A percentile compares a stretch with the other conserved stretches of the same genome.
phyloP scores from a whole-genome alignment of 176 grass and related monocot genomes.

The Oryza rufipogon region DNA sequence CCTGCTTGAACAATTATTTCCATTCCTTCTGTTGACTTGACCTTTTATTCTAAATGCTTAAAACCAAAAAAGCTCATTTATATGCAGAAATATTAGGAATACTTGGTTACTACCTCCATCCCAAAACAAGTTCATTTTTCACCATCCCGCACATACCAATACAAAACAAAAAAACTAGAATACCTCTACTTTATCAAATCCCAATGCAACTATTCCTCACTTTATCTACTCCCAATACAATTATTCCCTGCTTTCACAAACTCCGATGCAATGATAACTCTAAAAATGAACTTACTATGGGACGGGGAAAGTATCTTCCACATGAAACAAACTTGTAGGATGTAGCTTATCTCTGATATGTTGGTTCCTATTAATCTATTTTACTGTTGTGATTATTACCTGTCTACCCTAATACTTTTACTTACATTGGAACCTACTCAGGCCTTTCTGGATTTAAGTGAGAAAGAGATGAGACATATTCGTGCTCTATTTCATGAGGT shows the following conservation, averaged over 20 bases:
- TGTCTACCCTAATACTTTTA: constrained; percentile 20
- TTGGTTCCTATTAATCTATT: neutral
- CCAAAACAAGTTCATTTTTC: too few relatives aligned
- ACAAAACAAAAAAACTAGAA: too few relatives aligned
- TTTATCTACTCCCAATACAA: too few relatives aligned
- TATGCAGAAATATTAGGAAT: constrained; percentile 11
- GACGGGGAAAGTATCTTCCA: too few relatives aligned
- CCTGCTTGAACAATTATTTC: constrained; percentile 12
- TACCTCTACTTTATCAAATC: too few relatives aligned
- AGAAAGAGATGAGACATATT: constrained; percentile 81
- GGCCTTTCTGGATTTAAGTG: constrained; percentile 89
- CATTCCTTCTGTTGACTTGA: constrained; percentile 21
- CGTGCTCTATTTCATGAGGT: constrained; percentile 82
- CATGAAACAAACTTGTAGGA: too few relatives aligned
- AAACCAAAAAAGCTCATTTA: constrained; percentile 12
- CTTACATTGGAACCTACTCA: constrained; percentile 45
- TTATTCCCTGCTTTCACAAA: too few relatives aligned
- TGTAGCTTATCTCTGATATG: constrained; percentile 8
- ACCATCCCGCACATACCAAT: too few relatives aligned
- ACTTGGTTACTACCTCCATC: neutral
- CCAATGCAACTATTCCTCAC: too few relatives aligned
- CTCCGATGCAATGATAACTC: too few relatives aligned
- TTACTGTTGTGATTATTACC: constrained; percentile 15
- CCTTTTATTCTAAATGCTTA: constrained; percentile 1
- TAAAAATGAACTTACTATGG: too few relatives aligned